Base-by-base conservation (phyloP, 2,329 filamentous ascomycete genomes). In the Tympanopsis confertula region DNA sequence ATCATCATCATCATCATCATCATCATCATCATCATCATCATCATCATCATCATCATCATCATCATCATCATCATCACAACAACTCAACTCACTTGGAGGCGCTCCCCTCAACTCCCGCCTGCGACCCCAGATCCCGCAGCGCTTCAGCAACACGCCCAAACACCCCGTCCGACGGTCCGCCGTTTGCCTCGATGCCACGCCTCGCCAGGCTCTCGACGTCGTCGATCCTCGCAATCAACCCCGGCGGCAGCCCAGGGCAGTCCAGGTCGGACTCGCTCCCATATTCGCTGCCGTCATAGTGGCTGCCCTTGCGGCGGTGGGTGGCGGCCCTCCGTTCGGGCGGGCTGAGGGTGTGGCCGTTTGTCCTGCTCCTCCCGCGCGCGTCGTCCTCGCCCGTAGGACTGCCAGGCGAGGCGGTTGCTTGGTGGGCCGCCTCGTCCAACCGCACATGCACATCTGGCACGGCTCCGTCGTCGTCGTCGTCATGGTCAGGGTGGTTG, bases 241-340 rank as follows among this genome's bases (percentile, higher is more conserved):
- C 76, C 0, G 74, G 67, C 5, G 78, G 73, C 52, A 86, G 78
- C 15, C 77, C 78, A n/a, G 77, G 65, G 10, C 71, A 68, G 22
- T 85, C 80, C 14, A 85, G 60, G 50, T 85, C 81, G 3, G 77
- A 79, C 45, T 83, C 78, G 1, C 75, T 82, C 4, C 81, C 80
- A 51, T 83, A 86, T 52, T 86, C 79, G 46, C 78, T 83, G 5
- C 81, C 80, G 50, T 85, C 80, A 50, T 85, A 85, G 29, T 74
- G 66, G 57, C 69, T 77, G 36, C 58, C 63, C 42, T 58, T 61
- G 42, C 71, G 66, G 41, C 67, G 66, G 46, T 78, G 74, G 2
- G 47, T 44, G 38, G 24, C 13, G 32, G 35, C 52, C 35, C 41
- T 42, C 47, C 20, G 39, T 24, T 5, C 26, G 37, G 36, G 51